These are phyloP conservation scores for Gautieria morchelliformis DNA, from an alignment of 768 basidiomycete species.

Conservation along the genomic window DNA sequence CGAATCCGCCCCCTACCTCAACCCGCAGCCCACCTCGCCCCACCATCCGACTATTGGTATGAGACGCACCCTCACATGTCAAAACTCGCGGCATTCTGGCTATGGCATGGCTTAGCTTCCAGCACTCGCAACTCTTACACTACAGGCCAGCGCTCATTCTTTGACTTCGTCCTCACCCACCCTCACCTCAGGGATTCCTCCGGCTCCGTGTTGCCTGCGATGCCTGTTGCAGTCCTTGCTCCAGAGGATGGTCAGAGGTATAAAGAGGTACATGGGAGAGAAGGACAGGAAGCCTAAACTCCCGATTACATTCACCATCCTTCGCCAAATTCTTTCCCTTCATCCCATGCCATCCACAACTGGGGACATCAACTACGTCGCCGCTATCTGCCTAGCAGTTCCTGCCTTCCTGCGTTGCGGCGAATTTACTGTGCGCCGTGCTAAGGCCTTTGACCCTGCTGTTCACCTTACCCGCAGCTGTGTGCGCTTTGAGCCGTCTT, in stretches of 20 bases:
- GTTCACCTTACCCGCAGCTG: not conserved
- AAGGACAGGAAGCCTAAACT: conserved; percentile 17
- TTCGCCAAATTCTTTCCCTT: conserved; percentile 8
- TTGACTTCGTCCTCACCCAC: conserved; percentile 7
- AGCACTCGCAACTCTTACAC: conserved; percentile 23
- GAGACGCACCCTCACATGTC: conserved; percentile 10
- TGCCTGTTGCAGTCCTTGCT: conserved; percentile 6
- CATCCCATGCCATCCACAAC: not conserved
- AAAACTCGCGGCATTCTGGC: conserved; percentile 2
- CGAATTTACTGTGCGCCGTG: not conserved
- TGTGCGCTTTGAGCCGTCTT: not conserved
- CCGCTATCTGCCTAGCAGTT: not conserved
- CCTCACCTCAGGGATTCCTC: conserved; percentile 11
- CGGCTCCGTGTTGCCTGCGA: conserved; percentile 7
- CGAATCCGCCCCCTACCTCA: conserved; percentile 17
- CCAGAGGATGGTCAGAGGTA: conserved; percentile 19
- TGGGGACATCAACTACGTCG: not conserved
- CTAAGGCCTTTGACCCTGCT: not conserved
- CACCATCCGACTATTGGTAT: conserved; percentile 14
- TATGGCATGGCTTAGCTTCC: conserved; percentile 24
- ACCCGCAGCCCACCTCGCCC: conserved; percentile 14
- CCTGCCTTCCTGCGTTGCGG: not conserved
- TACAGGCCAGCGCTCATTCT: conserved; percentile 22
- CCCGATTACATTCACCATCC: conserved; percentile 20
- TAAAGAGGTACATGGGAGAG: not conserved